Base-by-base conservation (phyloP, 2,329 filamentous ascomycete species). In the Kalaharituber pfeilii region DNA sequence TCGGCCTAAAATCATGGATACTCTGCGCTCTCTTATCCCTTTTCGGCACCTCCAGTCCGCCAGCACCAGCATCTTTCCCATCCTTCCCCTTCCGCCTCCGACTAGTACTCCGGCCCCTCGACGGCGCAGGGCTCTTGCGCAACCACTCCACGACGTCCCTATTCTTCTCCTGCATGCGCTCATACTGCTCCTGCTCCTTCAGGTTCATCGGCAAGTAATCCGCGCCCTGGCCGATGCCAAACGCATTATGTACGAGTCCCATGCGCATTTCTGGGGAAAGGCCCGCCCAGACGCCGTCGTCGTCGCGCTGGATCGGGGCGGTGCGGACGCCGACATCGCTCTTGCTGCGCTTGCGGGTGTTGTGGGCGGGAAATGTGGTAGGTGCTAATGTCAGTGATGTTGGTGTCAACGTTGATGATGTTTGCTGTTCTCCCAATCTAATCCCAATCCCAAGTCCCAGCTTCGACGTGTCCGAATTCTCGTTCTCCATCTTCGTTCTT, bases 1-100 rank as follows among this genome's bases (percentile, higher is more conserved):
- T 36, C n/a, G 25, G 25, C 13, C 63, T 63, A 51, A 58, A 58
- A 51, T 58, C 24, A 33, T 68, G 70, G 4, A 67, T 67, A 54
- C 68, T 71, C 52, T 68, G 69, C n/a, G 69, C 68, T 45, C 69
- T 62, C 49, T 64, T 65, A 45, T 68, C 62, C 28, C 30, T 50
- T 18, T 39, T 50, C 20, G 27, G 20, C 29, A 26, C 24, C 49
- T 57, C 53, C 29, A 54, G 54, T 50, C 13, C 61, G 53, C 26
- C 54, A 51, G 49, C 61, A 60, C 24, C 62, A 60, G 18, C 59
- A 59, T 6, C 50, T 57, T 50, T 58, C 57, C 44, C 56, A 61
- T 27, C 56, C 59, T 22, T 52, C 53, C 20, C 59, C n/a, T n/a
- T n/a, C n/a, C n/a, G n/a, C n/a, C 51, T 49, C 61, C 56, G 53